Evolutionary conservation across 2,329 filamentous ascomycete species (phyloP).

Genomic region (Botrytis hyacinthi): DNA sequence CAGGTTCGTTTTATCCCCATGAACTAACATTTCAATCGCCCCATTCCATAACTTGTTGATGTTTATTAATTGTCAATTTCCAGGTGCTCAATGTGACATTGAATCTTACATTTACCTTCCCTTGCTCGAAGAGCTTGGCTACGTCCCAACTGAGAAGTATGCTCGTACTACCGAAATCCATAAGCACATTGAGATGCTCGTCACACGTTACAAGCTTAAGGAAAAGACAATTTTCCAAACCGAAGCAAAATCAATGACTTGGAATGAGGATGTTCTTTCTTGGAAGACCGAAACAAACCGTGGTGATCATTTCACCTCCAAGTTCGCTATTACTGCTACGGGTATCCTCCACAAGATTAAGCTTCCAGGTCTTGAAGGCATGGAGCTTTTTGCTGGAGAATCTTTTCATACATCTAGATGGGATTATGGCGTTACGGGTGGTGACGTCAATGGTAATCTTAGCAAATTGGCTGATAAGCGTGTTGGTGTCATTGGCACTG

Average conservation of each 20-base stretch:
- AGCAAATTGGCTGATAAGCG: slow-evolving; percentile 49
- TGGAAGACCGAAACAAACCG: slow-evolving; percentile 52
- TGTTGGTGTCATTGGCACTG: slow-evolving; percentile 58
- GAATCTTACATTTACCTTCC: slow-evolving; percentile 22
- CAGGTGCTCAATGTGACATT: slow-evolving; percentile 34
- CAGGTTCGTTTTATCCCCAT: slow-evolving; percentile 44
- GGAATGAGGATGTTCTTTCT: slow-evolving; percentile 51
- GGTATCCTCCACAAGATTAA: slow-evolving; percentile 58
- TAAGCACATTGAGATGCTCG: slow-evolving; percentile 52
- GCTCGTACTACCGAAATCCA: slow-evolving; percentile 60
- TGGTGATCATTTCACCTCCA: slow-evolving; percentile 53
- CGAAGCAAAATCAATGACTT: slow-evolving; percentile 50
- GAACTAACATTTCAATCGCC: not conserved
- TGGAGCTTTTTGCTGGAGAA: slow-evolving; percentile 46
- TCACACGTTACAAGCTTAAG: slow-evolving; percentile 53
- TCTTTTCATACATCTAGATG: slow-evolving; percentile 55
- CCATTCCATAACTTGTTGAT: slow-evolving; percentile 45
- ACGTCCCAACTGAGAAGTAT: slow-evolving; percentile 53
- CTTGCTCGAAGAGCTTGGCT: slow-evolving; percentile 19
- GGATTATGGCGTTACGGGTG: slow-evolving; percentile 53
- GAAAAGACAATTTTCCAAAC: slow-evolving; percentile 58
- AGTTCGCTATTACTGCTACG: slow-evolving; percentile 57
- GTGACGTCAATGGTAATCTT: slow-evolving; percentile 17
- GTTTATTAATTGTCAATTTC: slow-evolving; percentile 58
- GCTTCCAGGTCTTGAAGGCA: slow-evolving; percentile 48